These are phyloP conservation scores for Tuber brumale DNA, from an alignment of 495 filamentous ascomycete genomes.

Conservation along the genomic window DNA sequence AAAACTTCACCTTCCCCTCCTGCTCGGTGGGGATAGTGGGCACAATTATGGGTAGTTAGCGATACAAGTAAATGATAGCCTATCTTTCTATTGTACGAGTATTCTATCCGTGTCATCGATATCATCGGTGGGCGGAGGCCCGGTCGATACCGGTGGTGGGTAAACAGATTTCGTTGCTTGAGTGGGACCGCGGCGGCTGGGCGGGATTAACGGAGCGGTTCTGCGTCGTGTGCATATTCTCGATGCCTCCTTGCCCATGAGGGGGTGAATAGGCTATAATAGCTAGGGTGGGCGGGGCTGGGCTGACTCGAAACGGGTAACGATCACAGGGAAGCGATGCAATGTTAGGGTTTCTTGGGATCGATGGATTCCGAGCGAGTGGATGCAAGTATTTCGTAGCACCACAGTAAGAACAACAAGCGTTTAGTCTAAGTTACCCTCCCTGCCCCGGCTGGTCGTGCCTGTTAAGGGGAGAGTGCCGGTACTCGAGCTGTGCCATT, in stretches of 20 bases:
- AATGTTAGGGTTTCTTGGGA: not conserved
- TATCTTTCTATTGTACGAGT: not conserved
- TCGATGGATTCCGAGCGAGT: not conserved
- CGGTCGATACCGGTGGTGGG: not conserved
- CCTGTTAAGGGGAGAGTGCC: not conserved
- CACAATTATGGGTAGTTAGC: not conserved
- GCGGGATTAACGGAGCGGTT: not conserved
- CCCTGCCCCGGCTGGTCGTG: not conserved
- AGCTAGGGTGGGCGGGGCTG: too few relatives aligned
- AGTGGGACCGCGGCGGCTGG: not conserved
- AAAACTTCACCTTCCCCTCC: not conserved
- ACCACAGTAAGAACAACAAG: not conserved
- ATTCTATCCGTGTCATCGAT: not conserved
- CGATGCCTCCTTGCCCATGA: not conserved
- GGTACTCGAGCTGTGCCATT: not conserved
- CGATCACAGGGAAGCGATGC: not conserved
- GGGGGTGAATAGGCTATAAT: not conserved
- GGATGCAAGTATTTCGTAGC: not conserved
- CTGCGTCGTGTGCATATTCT: not conserved
- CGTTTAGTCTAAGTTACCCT: not conserved
- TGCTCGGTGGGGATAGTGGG: not conserved
- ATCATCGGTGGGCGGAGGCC: not conserved
- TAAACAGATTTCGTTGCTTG: not conserved
- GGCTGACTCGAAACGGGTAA: not conserved
- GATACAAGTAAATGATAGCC: not conserved